Base-by-base conservation (phyloP, 1,139 yeast species). In the Keqinozyma sinolaborantium region DNA sequence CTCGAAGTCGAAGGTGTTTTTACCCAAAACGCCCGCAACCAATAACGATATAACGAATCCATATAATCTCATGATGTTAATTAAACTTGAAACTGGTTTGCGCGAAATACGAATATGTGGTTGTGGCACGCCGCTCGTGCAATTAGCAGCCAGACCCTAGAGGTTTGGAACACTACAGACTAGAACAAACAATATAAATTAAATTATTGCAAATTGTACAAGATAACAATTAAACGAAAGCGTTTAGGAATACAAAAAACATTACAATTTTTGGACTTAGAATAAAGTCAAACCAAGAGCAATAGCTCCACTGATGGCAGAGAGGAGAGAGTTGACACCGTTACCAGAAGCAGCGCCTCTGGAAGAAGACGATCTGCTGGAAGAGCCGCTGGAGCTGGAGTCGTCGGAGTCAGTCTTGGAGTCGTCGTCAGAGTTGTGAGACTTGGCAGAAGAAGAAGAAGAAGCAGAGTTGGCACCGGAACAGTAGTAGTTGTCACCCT, bases 401-500 rank as follows among this genome's bases (percentile, higher is more conserved):
- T 36, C 32, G 33, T 59, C 39, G 26, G 64, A 44, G 30, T 48
- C 36, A 30, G 61, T 48, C 34, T 63, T 47, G 30, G 65, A 45
- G 32, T 56, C 48, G 34, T 54, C 53, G 39, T 39, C 35, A 30
- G 46, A 28, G 49, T 47, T 45, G 34, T 59, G 58, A 42, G 58
- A 52, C 55, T 59, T 61, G 29, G 72, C 51, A 34, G 76, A 56
- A 37, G 82, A 67, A 31, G 73, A 56, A 43, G 70, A 51, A 32
- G 69, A 51, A 46, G 67, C 67, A 36, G 62, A 52, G 60, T 65
- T 57, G 53, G 77, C 79, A 62, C 83, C 88, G 65, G 79, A 75
- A 75, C 97, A 90, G 52, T 73, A 78, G 72, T 77, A 88, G 50
- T 78, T 71, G 73, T 87, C 88, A 77, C 97, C 97, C 69, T 79